These are phyloP conservation scores for Aurantiochytrium sp. DNA, from an alignment of 108 stramenopile species.

Conservation along the genomic window DNA sequence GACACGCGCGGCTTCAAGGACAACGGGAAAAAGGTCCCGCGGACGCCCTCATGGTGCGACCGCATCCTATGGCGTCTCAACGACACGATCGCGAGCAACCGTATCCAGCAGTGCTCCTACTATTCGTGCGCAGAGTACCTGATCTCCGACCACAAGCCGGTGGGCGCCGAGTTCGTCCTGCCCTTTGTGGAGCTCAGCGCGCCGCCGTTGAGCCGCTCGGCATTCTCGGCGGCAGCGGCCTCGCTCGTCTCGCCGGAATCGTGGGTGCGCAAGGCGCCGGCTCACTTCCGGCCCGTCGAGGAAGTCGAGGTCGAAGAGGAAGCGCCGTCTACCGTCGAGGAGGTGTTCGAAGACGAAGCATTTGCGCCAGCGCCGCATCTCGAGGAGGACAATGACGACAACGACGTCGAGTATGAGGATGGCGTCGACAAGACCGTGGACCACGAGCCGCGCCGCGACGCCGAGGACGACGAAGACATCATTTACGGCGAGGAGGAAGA, in stretches of 20 bases:
- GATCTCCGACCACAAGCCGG: constrained; percentile 17
- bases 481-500: background rate
- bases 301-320: too few species aligned
- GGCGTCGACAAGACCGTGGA: too few species aligned
- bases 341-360: too few species aligned
- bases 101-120: background rate
- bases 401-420: background rate
- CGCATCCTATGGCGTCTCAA: background rate
- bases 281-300: too few species aligned
- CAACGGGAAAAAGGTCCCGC: background rate
- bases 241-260: background rate
- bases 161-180: background rate
- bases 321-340: too few species aligned
- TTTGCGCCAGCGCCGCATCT: too few species aligned
- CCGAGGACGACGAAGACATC: background rate
- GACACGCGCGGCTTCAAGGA: background rate
- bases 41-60: constrained; percentile 1
- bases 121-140: background rate
- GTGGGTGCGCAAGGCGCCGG: too few species aligned
- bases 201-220: background rate
- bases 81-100: background rate
- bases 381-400: too few species aligned
- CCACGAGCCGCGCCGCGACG: too few species aligned
- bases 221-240: background rate
- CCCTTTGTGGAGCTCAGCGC: constrained; percentile 13